A percentile compares a stretch with the other conserved stretches of the same genome.
Conservation (phyloP, 208 protist species). For the Tritrichomonas musculus region DNA sequence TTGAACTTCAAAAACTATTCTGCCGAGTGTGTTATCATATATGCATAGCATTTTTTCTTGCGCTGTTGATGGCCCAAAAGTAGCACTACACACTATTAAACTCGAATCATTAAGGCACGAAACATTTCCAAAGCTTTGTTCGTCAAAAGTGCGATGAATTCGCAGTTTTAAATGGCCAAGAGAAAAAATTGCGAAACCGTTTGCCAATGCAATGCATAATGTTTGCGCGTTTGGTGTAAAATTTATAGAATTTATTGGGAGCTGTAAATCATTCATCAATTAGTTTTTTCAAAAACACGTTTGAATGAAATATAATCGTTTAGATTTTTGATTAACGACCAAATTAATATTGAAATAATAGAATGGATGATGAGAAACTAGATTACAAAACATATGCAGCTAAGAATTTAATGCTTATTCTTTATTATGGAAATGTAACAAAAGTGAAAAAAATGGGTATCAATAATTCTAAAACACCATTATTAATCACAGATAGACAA, state of each 20-base stretch:
- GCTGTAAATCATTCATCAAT: background rate
- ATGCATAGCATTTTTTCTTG: background rate
- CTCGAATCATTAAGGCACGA: background rate
- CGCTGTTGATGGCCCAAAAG: background rate
- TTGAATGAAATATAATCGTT: too few relatives aligned
- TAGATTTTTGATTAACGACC: too few relatives aligned
- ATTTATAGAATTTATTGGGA: background rate
- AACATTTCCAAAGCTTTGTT: background rate
- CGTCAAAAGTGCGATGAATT: background rate
- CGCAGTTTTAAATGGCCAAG: background rate
- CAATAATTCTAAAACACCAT: too few relatives aligned
- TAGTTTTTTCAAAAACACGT: background rate
- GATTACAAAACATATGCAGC: too few relatives aligned
- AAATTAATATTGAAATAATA: too few relatives aligned
- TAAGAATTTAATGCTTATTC: too few relatives aligned
- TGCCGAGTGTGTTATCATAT: background rate
- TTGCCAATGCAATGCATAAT: background rate
- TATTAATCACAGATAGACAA: too few relatives aligned
- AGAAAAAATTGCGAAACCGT: background rate
- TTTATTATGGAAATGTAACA: too few relatives aligned
- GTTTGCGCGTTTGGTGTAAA: background rate
- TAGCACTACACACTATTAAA: background rate
- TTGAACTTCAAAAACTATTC: background rate
- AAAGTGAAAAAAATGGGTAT: too few relatives aligned
- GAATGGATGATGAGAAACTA: too few relatives aligned